Base-by-base conservation (phyloP, 1,284 basidiomycete genomes). In the Mycena sp. region DNA sequence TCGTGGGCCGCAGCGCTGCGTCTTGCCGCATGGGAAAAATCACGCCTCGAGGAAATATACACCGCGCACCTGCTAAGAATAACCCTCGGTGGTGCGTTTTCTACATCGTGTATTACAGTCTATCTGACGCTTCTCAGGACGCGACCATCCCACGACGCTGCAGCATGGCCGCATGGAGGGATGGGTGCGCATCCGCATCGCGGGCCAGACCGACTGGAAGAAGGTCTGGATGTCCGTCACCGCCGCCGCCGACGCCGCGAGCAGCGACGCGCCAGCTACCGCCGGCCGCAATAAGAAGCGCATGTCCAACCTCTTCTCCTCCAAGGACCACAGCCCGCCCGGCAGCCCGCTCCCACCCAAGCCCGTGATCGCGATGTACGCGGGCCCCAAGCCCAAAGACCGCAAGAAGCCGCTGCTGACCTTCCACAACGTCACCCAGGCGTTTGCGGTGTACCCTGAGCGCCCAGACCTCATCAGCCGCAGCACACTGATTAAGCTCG, bases 171-270 rank as follows among this genome's bases (percentile, higher is more conserved):
- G 85, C 64, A 87, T 96, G 81, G 96, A 99, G 76, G 96, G 96
- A 3, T 97, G 94, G 93, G 93, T 96, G 40, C 88, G 93, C 67
- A 88, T 96, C 26, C 90, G 98, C 44, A 85, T 98, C 52, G 94
- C 96, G 51, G 96, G 96, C 17, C 94, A 96, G 71, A 97, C 94
- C 1, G 95, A 98, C 70, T 99, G 97, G 97, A 95, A 95, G 72
- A 87, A 88, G 51, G 85, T 96, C 58, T 99, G 95, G 93, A 89
- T 96, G 82, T 87, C 92, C 6, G 81, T 98, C 16, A 83, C 78
- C 55, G 83, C 85, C 50, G 80, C 81, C 19, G 71, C 73, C 14
- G 77, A 79, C 29, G 69, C 64, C 28, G 51, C 48, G 1, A 69
- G 67, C 44, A 58, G 4, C 35, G 60, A 65, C 45, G 49, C 63